Evolutionary conservation across 2,329 filamentous ascomycete genomes (phyloP).

Genomic region (Diaporthe nobilis): DNA sequence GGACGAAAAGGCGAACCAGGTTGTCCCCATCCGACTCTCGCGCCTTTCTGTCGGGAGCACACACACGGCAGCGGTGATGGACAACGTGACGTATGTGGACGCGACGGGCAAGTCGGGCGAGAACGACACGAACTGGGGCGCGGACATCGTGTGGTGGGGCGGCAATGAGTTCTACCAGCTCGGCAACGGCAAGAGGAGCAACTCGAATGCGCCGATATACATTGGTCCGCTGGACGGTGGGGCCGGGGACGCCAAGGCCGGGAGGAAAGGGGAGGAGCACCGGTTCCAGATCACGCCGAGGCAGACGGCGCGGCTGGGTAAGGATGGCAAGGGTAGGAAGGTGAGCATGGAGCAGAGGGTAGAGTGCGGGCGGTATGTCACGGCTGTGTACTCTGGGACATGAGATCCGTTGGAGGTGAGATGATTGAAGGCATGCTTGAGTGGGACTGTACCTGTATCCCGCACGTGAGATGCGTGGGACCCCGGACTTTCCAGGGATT

Average conservation of each 20-base stretch:
- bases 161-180: conserved; percentile 95
- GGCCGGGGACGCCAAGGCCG: conserved; percentile 69
- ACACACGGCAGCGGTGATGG: conserved; percentile 86
- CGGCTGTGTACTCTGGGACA: conserved; percentile 82
- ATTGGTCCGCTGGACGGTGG: conserved; percentile 81
- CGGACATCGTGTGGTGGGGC: conserved; percentile 93
- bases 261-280: conserved; percentile 74
- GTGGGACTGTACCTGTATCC: background rate
- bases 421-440: background rate
- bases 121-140: conserved; percentile 88
- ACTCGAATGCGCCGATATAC: conserved; percentile 81
- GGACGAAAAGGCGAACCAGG: conserved; percentile 77
- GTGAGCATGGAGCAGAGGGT: conserved; percentile 87
- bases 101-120: conserved; percentile 65
- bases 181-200: conserved; percentile 90
- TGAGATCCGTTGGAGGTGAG: conserved; percentile 40
- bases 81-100: conserved; percentile 80
- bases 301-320: conserved; percentile 76
- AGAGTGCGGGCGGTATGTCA: conserved; percentile 87
- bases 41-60: conserved; percentile 82
- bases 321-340: conserved; percentile 73
- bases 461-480: background rate
- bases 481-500: background rate
- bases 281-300: conserved; percentile 86
- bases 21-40: conserved; percentile 83